Conservation (phyloP, 202 grass and related monocot genomes). For the Bolboschoenoplectus hybrid region DNA sequence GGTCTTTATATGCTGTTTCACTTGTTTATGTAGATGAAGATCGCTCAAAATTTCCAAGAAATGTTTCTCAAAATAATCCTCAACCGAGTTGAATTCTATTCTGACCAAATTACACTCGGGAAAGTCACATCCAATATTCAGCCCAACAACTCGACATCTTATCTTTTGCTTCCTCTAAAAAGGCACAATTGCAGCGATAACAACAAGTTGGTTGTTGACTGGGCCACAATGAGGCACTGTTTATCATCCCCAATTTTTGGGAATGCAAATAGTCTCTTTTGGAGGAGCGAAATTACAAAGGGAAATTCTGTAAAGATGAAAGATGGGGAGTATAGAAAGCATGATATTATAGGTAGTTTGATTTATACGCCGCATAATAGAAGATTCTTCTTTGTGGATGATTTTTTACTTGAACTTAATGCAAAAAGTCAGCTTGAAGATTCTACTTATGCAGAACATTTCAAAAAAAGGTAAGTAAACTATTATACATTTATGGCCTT, state of each 20-base stretch:
- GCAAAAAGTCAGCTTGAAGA: conserved; percentile 43
- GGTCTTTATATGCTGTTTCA: conserved; percentile 18
- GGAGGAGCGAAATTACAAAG: conserved; percentile 40
- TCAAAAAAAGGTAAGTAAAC: conserved; percentile 55
- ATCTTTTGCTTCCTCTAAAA: conserved; percentile 85
- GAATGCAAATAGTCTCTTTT: conserved; percentile 39
- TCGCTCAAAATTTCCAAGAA: conserved; percentile 87
- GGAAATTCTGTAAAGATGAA: conserved; percentile 65
- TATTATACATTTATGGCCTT: conserved; percentile 5
- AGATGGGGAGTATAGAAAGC: conserved; percentile 57
- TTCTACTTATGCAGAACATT: conserved; percentile 64
- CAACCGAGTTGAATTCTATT: conserved; percentile 73
- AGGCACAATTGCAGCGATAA: conserved; percentile 53
- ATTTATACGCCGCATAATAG: conserved; percentile 72
- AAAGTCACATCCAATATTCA: conserved; percentile 36
- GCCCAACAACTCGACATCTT: conserved; percentile 62
- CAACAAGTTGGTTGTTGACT: conserved; percentile 67
- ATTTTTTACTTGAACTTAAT: conserved; percentile 61
- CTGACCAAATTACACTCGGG: conserved; percentile 59
- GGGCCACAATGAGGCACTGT: conserved; percentile 68
- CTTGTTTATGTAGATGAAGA: conserved; percentile 60
- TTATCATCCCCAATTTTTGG: conserved; percentile 81
- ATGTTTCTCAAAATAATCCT: conserved; percentile 88
- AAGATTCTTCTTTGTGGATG: conserved; percentile 70
- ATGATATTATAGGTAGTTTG: conserved; percentile 81